phyloP scores from a whole-genome alignment of 441 rosid species.

The Pelargonium australe region DNA sequence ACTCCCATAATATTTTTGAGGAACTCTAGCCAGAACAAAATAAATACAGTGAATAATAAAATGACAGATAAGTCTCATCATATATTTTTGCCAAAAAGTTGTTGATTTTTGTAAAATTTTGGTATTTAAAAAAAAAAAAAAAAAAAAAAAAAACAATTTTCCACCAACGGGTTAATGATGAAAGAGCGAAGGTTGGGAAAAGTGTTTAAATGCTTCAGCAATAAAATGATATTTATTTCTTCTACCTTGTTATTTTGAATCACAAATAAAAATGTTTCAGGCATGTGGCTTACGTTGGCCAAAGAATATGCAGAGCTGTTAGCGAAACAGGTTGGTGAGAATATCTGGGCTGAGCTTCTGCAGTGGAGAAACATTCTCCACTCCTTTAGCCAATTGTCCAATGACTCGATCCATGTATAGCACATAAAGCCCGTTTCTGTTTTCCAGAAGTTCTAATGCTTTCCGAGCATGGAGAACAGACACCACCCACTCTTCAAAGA shows the following conservation, averaged over 20 bases:
- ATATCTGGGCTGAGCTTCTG: conserved; percentile 45
- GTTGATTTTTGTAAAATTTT: neutral
- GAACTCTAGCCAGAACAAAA: neutral
- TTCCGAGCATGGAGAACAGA: conserved; percentile 59
- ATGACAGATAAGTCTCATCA: neutral
- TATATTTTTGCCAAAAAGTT: neutral
- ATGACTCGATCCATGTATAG: conserved; percentile 72
- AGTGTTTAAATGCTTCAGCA: neutral
- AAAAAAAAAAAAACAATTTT: neutral
- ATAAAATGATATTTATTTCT: neutral
- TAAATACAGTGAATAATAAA: neutral
- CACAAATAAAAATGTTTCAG: neutral
- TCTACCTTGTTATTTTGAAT: neutral
- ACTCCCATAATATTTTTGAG: neutral
- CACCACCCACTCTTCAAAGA: conserved; percentile 68
- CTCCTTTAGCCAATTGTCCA: conserved; percentile 54
- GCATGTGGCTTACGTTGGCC: neutral
- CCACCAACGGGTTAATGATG: neutral
- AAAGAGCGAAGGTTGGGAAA: neutral
- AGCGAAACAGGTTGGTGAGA: conserved; percentile 37
- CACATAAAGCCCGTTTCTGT: conserved; percentile 61
- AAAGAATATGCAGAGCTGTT: conserved; percentile 4
- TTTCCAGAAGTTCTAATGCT: conserved; percentile 56
- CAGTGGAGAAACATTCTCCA: conserved; percentile 40
- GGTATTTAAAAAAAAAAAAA: neutral